Conservation (phyloP, 2,329 filamentous ascomycete genomes). For the Delphinella strobiligena region DNA sequence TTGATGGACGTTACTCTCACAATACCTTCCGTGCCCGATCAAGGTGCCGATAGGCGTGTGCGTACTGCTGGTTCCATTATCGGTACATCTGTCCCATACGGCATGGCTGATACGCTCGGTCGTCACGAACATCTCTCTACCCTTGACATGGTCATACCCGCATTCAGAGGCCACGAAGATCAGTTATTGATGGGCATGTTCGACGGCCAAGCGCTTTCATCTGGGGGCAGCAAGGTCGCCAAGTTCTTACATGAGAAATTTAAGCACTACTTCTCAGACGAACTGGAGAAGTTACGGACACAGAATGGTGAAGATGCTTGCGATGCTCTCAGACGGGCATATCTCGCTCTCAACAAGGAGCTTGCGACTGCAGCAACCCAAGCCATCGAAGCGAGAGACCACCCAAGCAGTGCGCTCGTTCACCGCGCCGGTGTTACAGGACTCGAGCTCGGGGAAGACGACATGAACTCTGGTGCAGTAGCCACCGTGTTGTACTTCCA, state of each 20-base stretch:
- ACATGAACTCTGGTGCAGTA: slow-evolving; percentile 79
- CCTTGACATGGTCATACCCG: slow-evolving; percentile 86
- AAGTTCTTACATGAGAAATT: slow-evolving; percentile 97
- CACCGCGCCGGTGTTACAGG: slow-evolving; percentile 62
- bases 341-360: slow-evolving; percentile 86
- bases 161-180: slow-evolving; percentile 78
- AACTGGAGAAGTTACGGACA: slow-evolving; percentile 61
- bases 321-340: slow-evolving; percentile 77
- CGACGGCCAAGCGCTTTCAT: slow-evolving; percentile 81
- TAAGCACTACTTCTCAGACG: slow-evolving; percentile 67
- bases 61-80: slow-evolving; percentile 93
- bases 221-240: slow-evolving; percentile 85
- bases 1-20: slow-evolving; percentile 97
- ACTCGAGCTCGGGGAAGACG: slow-evolving; percentile 74
- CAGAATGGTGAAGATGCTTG: slow-evolving; percentile 55
- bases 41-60: slow-evolving; percentile 88
- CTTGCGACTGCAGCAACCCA: slow-evolving; percentile 75
- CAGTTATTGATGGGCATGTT: slow-evolving; percentile 92
- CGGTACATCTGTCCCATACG: slow-evolving; percentile 72
- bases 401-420: slow-evolving; percentile 34
- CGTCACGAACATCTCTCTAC: slow-evolving; percentile 91
- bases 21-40: slow-evolving; percentile 83
- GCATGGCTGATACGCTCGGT: slow-evolving; percentile 92
- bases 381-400: slow-evolving; percentile 61
- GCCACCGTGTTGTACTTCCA: slow-evolving; percentile 86